phyloP scores from a whole-genome alignment of 805 yeast species.

The Kazachstania viticola region DNA sequence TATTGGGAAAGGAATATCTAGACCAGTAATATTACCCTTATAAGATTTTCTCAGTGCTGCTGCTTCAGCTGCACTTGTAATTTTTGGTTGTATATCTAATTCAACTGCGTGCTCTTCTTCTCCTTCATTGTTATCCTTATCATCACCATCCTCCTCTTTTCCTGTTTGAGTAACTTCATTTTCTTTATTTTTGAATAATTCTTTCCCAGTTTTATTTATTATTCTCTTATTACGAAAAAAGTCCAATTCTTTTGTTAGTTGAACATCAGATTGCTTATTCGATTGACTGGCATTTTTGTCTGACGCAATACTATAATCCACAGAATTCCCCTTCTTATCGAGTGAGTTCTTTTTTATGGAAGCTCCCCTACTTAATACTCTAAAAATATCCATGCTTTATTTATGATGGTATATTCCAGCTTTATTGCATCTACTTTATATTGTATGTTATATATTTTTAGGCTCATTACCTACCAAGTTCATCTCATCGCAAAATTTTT shows the following conservation, averaged over 20 bases:
- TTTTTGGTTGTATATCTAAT: conserved; percentile 28
- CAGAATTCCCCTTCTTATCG: conserved; percentile 14
- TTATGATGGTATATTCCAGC: too few relatives aligned
- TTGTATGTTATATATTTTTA: too few relatives aligned
- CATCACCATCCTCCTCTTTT: conserved; percentile 20
- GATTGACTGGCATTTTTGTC: conserved; percentile 27
- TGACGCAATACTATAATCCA: conserved; percentile 14
- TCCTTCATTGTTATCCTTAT: conserved; percentile 18
- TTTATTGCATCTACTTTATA: too few relatives aligned
- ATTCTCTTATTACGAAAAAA: conserved; percentile 58
- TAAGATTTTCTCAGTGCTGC: conserved; percentile 43
- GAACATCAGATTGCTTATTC: conserved; percentile 30
- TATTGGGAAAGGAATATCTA: conserved; percentile 82
- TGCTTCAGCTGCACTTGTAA: conserved; percentile 50
- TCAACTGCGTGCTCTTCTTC: conserved; percentile 22
- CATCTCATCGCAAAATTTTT: conserved; percentile 1
- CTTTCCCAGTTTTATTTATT: conserved; percentile 18
- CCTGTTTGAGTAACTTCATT: conserved; percentile 8
- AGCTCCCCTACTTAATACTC: conserved; percentile 80
- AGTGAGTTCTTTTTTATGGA: conserved; percentile 44
- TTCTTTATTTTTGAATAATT: conserved; percentile 4
- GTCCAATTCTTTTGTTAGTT: conserved; percentile 65
- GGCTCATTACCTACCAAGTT: not conserved
- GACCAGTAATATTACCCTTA: conserved; percentile 65
- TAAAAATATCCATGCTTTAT: conserved; percentile 79